Conservation (phyloP, 2,329 filamentous ascomycete genomes). For the Alternaria novae-zelandiae region DNA sequence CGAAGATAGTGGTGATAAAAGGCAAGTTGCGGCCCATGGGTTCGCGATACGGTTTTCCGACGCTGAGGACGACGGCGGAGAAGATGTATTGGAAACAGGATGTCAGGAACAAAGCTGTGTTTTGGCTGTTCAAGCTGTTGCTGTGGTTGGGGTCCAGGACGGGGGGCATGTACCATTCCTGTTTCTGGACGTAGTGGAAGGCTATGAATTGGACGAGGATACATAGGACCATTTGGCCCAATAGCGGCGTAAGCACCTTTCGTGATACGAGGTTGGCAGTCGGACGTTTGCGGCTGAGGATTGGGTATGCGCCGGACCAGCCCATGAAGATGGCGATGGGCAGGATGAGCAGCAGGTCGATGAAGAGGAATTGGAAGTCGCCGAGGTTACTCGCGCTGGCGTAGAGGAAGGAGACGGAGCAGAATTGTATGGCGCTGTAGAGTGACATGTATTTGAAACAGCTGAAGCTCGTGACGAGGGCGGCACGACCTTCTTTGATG, state of each 20-base stretch:
- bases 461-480: conserved; percentile 97
- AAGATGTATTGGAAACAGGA: conserved; percentile 96
- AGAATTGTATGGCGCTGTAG: conserved; percentile 99
- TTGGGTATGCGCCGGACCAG: conserved; percentile 85
- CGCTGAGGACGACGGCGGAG: conserved; percentile 84
- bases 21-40: conserved; percentile 81
- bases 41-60: conserved; percentile 89
- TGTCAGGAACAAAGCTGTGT: conserved; percentile 86
- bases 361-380: conserved; percentile 97
- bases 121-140: conserved; percentile 90
- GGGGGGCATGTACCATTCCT: conserved; percentile 86
- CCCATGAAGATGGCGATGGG: conserved; percentile 99
- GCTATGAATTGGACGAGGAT: conserved; percentile 77
- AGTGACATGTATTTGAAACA: conserved; percentile 99
- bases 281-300: conserved; percentile 81
- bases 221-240: conserved; percentile 86
- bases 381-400: conserved; percentile 91
- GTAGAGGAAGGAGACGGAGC: conserved; percentile 94
- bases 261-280: conserved; percentile 90
- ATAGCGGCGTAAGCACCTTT: conserved; percentile 86
- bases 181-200: conserved; percentile 75
- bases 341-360: conserved; percentile 89
- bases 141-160: conserved; percentile 77
- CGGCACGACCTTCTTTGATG: conserved; percentile 90
- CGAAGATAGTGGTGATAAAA: conserved; percentile 77